Evolutionary conservation across 108 stramenopile genomes (phyloP).

Genomic region (Nitzschia inconspicua): DNA sequence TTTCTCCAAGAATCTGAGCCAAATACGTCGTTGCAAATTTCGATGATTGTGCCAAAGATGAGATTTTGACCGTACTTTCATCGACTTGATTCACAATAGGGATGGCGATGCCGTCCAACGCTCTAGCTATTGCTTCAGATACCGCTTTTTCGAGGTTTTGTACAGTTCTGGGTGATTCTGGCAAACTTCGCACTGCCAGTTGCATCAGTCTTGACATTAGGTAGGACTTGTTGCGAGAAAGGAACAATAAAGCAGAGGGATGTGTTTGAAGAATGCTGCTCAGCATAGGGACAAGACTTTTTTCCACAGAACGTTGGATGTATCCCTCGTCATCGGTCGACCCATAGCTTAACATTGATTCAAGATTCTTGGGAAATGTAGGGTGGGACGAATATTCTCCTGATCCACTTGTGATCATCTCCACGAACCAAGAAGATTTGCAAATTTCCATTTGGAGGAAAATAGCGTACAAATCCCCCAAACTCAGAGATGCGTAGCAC

Average conservation of each 20-base stretch:
- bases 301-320: slow-evolving; percentile 23
- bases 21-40: slow-evolving; percentile 36
- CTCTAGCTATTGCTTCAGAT: not conserved
- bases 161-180: not conserved
- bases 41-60: slow-evolving; percentile 21
- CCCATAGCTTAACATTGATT: not conserved
- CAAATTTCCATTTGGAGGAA: slow-evolving; percentile 60
- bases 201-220: slow-evolving; percentile 6
- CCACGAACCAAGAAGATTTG: not conserved
- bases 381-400: not conserved
- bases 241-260: not conserved
- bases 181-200: not conserved
- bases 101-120: slow-evolving; percentile 39
- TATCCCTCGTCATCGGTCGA: slow-evolving; percentile 10
- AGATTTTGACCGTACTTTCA: slow-evolving; percentile 12
- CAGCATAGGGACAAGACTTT: slow-evolving; percentile 18
- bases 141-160: not conserved
- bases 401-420: not conserved
- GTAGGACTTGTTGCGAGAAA: not conserved
- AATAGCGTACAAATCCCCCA: slow-evolving; percentile 61
- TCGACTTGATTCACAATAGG: slow-evolving; percentile 25
- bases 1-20: slow-evolving; percentile 32
- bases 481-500: slow-evolving; percentile 65
- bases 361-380: slow-evolving; percentile 2
- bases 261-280: slow-evolving; percentile 5